phyloP scores from a whole-genome alignment of 257 asterid genomes.

The Nyctanthes arbortristis region DNA sequence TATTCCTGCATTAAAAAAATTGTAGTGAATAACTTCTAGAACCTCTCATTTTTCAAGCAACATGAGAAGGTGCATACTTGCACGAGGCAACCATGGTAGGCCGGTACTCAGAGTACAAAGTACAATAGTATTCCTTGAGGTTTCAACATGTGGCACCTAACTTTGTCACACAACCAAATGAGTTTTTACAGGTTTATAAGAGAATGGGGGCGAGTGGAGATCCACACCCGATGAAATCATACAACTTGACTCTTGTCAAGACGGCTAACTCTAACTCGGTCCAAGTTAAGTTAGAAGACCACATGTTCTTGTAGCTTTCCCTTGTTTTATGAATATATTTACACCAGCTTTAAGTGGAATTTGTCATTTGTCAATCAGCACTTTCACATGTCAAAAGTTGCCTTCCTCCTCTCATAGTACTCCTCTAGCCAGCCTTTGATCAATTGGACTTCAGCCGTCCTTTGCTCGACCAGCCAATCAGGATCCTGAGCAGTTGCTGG shows the following conservation, averaged over 20 bases:
- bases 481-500: conserved; percentile 74
- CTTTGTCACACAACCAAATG: too few species aligned
- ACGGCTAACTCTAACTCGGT: background rate
- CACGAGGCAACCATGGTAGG: too few species aligned
- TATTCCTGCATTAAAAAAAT: too few species aligned
- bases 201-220: background rate
- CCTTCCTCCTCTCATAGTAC: conserved; percentile 41
- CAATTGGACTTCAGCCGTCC: conserved; percentile 59
- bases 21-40: too few species aligned
- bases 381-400: conserved; percentile 36
- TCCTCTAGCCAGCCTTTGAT: conserved; percentile 67
- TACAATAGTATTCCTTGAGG: too few species aligned
- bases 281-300: background rate
- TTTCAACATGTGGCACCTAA: too few species aligned
- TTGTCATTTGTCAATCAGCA: background rate
- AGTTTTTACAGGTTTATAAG: too few species aligned
- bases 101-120: too few species aligned
- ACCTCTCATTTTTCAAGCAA: too few species aligned
- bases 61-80: too few species aligned
- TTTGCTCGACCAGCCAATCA: conserved; percentile 79
- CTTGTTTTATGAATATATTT: background rate
- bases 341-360: background rate
- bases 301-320: background rate
- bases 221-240: background rate
- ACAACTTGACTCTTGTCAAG: background rate